These are phyloP conservation scores for Diplodia corticola DNA, from an alignment of 2,329 filamentous ascomycete species.

Conservation along the genomic window DNA sequence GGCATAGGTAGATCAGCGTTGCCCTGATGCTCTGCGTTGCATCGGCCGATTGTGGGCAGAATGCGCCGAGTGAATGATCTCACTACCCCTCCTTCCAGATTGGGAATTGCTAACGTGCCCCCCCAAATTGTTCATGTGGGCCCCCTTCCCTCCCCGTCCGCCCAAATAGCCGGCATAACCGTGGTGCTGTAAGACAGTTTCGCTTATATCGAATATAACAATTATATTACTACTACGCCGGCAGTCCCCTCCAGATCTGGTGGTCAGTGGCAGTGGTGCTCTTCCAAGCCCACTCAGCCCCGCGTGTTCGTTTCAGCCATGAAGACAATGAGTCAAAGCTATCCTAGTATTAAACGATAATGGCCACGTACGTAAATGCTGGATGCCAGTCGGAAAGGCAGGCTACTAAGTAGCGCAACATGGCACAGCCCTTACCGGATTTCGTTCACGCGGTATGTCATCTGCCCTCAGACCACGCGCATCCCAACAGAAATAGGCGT, in stretches of 20 bases:
- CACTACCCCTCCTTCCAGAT: slow-evolving; percentile 6
- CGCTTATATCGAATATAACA: too few species aligned
- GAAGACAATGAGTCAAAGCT: not conserved
- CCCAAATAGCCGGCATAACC: too few species aligned
- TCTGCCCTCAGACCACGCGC: not conserved
- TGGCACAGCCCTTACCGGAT: not conserved
- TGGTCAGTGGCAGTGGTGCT: not conserved
- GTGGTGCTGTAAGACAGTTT: too few species aligned
- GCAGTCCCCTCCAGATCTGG: not conserved
- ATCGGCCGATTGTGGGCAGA: not conserved
- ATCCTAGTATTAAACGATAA: not conserved
- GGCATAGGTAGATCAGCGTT: not conserved
- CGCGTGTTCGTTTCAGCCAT: not conserved
- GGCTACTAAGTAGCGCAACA: not conserved
- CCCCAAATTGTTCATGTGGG: too few species aligned
- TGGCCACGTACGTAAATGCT: not conserved
- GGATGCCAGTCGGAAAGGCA: not conserved
- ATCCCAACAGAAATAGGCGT: not conserved
- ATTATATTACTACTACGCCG: too few species aligned
- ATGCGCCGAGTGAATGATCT: slow-evolving; percentile 3
- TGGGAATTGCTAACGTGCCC: too few species aligned
- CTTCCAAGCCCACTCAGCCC: not conserved
- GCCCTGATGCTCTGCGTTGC: slow-evolving; percentile 1
- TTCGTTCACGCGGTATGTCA: not conserved
- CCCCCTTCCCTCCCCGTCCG: too few species aligned